Evolutionary conservation across 1,284 basidiomycete species (phyloP), one percentile per base, ranked within the genome.

Genomic region (Ganoderma multipileum): DNA sequence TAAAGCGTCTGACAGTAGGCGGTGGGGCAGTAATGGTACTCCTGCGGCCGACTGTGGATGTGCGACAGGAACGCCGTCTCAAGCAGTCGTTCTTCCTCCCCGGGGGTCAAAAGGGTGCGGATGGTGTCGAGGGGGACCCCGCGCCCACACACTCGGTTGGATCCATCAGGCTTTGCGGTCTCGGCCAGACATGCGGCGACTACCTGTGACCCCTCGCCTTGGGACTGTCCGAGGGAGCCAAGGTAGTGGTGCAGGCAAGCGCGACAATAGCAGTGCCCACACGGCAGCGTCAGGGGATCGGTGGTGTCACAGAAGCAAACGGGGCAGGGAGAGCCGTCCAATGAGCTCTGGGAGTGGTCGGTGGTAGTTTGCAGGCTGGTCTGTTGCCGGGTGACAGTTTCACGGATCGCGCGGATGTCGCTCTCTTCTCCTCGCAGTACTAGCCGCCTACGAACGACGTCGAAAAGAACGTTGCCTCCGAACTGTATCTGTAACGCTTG

Each of bases 181-280:
- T 72, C 71, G 1, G 78, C 81, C 38, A 86, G 76, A 73, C 86
- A 87, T 1, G 16, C 33, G 65, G 73, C 47, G 79, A 67, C 64
- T 75, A 72, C 68, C 3, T 61, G n/a, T 16, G 55, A 60, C 76
- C 63, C 68, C 79, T 62, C 68, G 78, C 74, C 63, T 68, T 71
- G 57, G 73, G 71, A 36, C 23, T 66, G 72, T 44, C 79, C 74
- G 18, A 78, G 68, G 38, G 79, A 78, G n/a, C 69, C 72, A 58
- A 86, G 76, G 69, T 84, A 81, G 64, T 82, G 79, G 65, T 81
- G 78, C 55, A 89, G 78, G 74, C 87, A 89, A n/a, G 76, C 50
- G 28, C 71, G 78, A 77, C 87, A 89, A 74, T 88, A 89, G 44
- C 73, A 70, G 75, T 89, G 87, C 16, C 79, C 79, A 74, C 87